Conservation (phyloP, 2,329 filamentous ascomycete genomes). For the Diaporthe humulicola region DNA sequence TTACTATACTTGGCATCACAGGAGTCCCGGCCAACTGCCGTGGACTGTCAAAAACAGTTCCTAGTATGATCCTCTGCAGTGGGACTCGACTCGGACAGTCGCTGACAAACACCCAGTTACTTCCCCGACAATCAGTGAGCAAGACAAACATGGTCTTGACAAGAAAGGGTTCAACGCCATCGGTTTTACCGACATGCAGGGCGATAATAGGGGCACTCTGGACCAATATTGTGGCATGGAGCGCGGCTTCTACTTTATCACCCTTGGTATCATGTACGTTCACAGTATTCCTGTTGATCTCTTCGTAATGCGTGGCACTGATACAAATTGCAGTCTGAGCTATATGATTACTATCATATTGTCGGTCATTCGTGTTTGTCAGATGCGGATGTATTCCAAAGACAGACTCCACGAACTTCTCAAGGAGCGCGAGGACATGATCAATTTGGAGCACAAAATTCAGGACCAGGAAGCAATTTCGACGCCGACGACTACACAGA, state of each 20-base stretch:
- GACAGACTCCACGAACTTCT: conserved; percentile 45
- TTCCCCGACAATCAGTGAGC: background rate
- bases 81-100: conserved; percentile 39
- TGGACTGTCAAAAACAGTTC: conserved; percentile 46
- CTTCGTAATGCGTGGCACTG: background rate
- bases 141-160: background rate
- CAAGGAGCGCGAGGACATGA: conserved; percentile 43
- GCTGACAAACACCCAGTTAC: conserved; percentile 1
- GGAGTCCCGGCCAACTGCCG: conserved; percentile 52
- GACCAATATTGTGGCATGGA: conserved; percentile 50
- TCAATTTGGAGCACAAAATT: conserved; percentile 45
- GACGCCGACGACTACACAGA: background rate
- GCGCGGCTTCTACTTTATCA: conserved; percentile 50
- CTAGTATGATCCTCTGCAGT: background rate
- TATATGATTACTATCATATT: conserved; percentile 48
- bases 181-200: conserved; percentile 48
- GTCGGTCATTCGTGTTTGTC: conserved; percentile 48
- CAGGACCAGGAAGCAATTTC: conserved; percentile 36
- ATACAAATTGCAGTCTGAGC: conserved; percentile 44
- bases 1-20: conserved; percentile 50
- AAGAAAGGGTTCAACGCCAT: conserved; percentile 45
- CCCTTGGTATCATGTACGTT: conserved; percentile 48
- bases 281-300: background rate
- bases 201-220: conserved; percentile 45
- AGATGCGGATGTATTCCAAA: conserved; percentile 47